Conservation (phyloP, 495 filamentous ascomycete genomes). For the Annulohypoxylon moriforme region DNA sequence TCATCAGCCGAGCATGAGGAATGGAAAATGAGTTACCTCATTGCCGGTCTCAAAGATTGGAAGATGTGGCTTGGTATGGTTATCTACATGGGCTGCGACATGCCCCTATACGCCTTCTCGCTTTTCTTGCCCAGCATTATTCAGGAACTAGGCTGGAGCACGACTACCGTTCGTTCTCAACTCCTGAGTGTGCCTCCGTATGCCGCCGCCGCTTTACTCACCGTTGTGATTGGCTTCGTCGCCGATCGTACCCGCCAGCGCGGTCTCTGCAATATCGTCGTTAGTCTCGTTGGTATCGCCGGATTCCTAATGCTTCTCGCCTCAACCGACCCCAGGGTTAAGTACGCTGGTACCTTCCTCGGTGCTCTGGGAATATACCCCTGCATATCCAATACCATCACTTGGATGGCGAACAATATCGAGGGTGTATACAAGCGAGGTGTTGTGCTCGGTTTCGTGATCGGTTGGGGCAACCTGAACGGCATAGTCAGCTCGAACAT, state of each 20-base stretch:
- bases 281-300: slow-evolving; percentile 75
- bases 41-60: slow-evolving; percentile 81
- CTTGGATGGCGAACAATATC: slow-evolving; percentile 88
- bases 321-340: slow-evolving; percentile 67
- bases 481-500: slow-evolving; percentile 85
- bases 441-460: slow-evolving; percentile 85
- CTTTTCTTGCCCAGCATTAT: slow-evolving; percentile 93
- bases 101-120: slow-evolving; percentile 88
- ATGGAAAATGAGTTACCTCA: slow-evolving; percentile 81
- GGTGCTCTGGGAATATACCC: slow-evolving; percentile 93
- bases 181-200: slow-evolving; percentile 91
- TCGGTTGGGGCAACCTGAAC: slow-evolving; percentile 94
- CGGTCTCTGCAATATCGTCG: slow-evolving; percentile 82
- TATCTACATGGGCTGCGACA: slow-evolving; percentile 81
- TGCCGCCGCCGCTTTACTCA: slow-evolving; percentile 81
- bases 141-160: slow-evolving; percentile 72
- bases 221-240: slow-evolving; percentile 78
- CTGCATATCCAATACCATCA: slow-evolving; percentile 89
- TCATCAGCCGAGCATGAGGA: slow-evolving; percentile 81
- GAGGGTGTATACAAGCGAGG: slow-evolving; percentile 95
- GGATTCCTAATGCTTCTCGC: slow-evolving; percentile 85
- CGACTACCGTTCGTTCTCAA: slow-evolving; percentile 71
- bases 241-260: slow-evolving; percentile 83
- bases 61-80: slow-evolving; percentile 83
- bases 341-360: slow-evolving; percentile 87